Evolutionary conservation across 169 alveolate genomes (phyloP), one percentile per base, ranked within the genome.

Genomic region (Cryptosporidium baileyi): DNA sequence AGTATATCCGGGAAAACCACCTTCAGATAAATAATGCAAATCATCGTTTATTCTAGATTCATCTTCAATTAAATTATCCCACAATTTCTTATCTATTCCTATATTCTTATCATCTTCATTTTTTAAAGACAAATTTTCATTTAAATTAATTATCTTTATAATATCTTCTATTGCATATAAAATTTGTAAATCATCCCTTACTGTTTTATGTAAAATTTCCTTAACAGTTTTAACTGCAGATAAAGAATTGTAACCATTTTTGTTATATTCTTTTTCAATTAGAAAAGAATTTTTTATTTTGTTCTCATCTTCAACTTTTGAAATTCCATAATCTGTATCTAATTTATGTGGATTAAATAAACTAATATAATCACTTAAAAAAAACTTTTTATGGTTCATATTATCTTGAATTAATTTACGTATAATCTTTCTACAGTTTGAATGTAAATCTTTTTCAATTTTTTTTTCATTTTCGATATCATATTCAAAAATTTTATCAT

Each of bases 1-100:
- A 40, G 85, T 51, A 54, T 74, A 32, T 4, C 85, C 85, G 11
- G 74, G 67, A 49, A 54, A 59, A 1, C 85, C 85, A 32, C 85
- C 85, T 15, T 74, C 67, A 13, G 43, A 74, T 41, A 74, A 57
- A 47, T 74, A 74, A 3, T 74, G 54, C 41, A 74, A 38, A 43
- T 74, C 85, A 41, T 74, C 85, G 38, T 40, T 74, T 7, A 74
- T 54, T 38, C 85, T 51, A 28, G 85, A 74, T 1, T 13, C 85
- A 40, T 51, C 54, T 32, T 40, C 43, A 15, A 74, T 74, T 1
- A 24, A 1, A 1, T 54, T 43, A 19, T 74, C 44, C 85, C 85
- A 74, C 6, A 26, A 26, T 9, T 3, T 13, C 3, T 2, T 3
- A n/a, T 30, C 61, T 4, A 43, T 8, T 63, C 34, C 24, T 17